Conservation (phyloP, 2,329 filamentous ascomycete genomes). For the Xylariales sp. region DNA sequence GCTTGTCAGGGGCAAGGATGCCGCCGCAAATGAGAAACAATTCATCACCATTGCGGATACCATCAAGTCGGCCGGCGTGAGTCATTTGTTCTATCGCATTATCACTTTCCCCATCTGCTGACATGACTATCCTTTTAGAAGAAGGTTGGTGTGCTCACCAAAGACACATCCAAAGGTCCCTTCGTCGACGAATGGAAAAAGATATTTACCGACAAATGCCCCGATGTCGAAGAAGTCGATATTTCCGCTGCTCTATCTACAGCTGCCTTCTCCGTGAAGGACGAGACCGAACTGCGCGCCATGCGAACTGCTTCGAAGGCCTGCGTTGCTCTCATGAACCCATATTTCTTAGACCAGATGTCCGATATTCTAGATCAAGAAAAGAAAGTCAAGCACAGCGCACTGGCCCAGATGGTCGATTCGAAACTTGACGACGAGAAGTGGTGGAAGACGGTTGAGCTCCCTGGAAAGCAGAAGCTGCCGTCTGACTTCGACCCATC, state of each 20-base stretch:
- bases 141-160: constrained; percentile 87
- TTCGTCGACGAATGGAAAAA: constrained; percentile 98
- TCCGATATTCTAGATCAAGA: constrained; percentile 94
- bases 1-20: constrained; percentile 89
- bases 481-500: constrained; percentile 86
- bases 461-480: constrained; percentile 78
- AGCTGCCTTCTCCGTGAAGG: constrained; percentile 89
- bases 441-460: constrained; percentile 85
- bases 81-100: constrained; percentile 51
- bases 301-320: constrained; percentile 96
- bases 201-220: constrained; percentile 78
- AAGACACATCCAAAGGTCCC: constrained; percentile 85
- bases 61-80: constrained; percentile 87
- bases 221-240: constrained; percentile 90
- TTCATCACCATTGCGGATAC: constrained; percentile 85
- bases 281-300: constrained; percentile 90
- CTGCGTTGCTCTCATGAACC: constrained; percentile 92
- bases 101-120: constrained; percentile 26
- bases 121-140: constrained; percentile 64
- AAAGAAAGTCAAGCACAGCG: constrained; percentile 94
- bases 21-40: constrained; percentile 89
- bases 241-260: constrained; percentile 84
- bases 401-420: constrained; percentile 86
- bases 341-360: constrained; percentile 99
- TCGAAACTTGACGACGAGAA: constrained; percentile 92